Base-by-base conservation (phyloP, 1,139 yeast species). In the Insectozyma bohioensis region DNA sequence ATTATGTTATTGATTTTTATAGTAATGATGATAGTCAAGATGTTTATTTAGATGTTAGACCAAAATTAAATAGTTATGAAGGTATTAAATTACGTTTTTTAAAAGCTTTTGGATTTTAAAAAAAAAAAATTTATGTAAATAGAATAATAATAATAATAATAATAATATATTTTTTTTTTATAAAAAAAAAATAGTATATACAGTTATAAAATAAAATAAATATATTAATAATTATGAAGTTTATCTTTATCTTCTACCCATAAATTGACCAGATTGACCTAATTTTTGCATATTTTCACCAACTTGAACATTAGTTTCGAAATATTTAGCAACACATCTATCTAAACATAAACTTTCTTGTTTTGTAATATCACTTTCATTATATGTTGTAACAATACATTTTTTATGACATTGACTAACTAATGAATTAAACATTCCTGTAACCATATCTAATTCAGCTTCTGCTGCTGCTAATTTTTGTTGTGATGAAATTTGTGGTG, bases 301-400 rank as follows among this genome's bases (percentile, higher is more conserved):
- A 45, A 94, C 96, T 67, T 88, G 85, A 46, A 87, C 94, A 61
- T 92, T 92, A 47, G 95, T 88, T 52, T 88, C 97, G 51, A 94
- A 94, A 66, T 92, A 92, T 65, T 92, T 92, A 52, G 95, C 79
- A 43, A 92, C 98, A 69, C 99, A 92, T 72, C 98, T 82, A 67
- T 92, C 99, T 48, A 94, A 75, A 63, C 99, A 92, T 37, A 86
- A 72, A 29, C 92, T 79, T 66, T 92, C 98, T 52, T 75, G 80
- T 70, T 86, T 87, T 65, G 75, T 75, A 46, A 92, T 72, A 20
- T 84, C 94, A 36, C 92, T 85, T 39, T 86, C 94, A 39, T 61
- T 55, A 68, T 90, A 90, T 14, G 59, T 41, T 46, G 63, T 67
- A 53, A 66, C 67, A 57, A 92, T 85, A 67, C 99, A 92, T 68